Evolutionary conservation across 2,329 filamentous ascomycete species (phyloP), one percentile per base, ranked within the genome.

Genomic region (Xylariaceae sp.): DNA sequence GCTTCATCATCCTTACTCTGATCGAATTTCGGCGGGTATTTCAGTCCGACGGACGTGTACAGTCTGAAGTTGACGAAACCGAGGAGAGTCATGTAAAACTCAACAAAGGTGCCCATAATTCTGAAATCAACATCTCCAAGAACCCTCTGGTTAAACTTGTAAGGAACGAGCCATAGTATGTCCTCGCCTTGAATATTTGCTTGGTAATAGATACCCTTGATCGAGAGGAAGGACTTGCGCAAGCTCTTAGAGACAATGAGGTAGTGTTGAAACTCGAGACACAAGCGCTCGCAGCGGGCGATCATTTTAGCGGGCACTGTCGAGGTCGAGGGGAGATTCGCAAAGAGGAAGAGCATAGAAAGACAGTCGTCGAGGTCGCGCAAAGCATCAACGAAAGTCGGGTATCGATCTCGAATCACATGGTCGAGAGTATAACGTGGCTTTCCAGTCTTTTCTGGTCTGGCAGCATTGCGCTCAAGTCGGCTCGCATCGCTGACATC

Each of bases 191-290:
- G 92, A 61, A 99, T 96, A 48, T 89, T 97, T 21, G 94, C 95
- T 78, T 98, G 94, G 78, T 98, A 99, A 80, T 99, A 99, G 70
- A 99, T 98, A 61, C 95, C 95, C 82, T 99, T 99, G 78, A 99
- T 98, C 1, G 92, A 96, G 64, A 99, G 79, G 80, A 99, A 99
- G 0, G 93, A 96, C 79, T 97, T 98, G 71, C 91, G 90, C 67
- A 99, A 79, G 68, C 91, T 92, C 77, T 96, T 87, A 37, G 94
- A 96, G 43, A 88, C 85, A 72, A 99, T 99, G 62, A 99, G 83
- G 76, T 96, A 99, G 80, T 98, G 95, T 78, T 98, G 90, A 76
- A 99, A 99, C 78, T 99, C 95, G 74, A 94, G 88, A 69, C 89
- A 94, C 52, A 99, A 80, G 53, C 92, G 88, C 79, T 98, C 93